A percentile compares a stretch with the other conserved stretches of the same genome.
Evolutionary conservation across 768 basidiomycete species (phyloP).

Genomic region (Hemileccinum rubropunctum): DNA sequence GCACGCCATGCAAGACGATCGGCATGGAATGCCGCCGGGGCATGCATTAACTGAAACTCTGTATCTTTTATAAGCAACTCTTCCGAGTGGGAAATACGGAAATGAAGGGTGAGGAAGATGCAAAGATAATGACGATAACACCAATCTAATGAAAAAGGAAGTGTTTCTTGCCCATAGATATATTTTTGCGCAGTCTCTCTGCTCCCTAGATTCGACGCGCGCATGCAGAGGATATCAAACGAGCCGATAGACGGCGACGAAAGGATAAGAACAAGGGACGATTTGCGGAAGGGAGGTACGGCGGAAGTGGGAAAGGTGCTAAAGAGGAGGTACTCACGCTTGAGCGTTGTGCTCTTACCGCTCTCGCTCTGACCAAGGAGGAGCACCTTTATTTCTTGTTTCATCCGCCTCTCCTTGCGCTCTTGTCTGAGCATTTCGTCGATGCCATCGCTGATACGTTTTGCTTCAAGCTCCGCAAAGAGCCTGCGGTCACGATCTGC

Average conservation of each 20-base stretch:
- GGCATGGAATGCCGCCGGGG: slow-evolving; percentile 70
- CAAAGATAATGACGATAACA: slow-evolving; percentile 1
- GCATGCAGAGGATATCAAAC: neutral
- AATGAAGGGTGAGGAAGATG: slow-evolving; percentile 1
- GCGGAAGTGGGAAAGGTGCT: slow-evolving; percentile 6
- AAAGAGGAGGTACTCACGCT: slow-evolving; percentile 58
- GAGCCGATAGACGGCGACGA: neutral
- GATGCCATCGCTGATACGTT: slow-evolving; percentile 70
- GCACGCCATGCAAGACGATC: slow-evolving; percentile 85
- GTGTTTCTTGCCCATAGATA: neutral
- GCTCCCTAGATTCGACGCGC: slow-evolving; percentile 1
- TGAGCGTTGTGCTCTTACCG: slow-evolving; percentile 84
- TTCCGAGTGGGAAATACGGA: slow-evolving; percentile 1
- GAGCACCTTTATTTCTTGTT: slow-evolving; percentile 69
- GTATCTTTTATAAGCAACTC: slow-evolving; percentile 22
- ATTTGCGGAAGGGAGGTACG: neutral
- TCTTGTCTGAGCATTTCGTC: slow-evolving; percentile 76
- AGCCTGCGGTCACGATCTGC: slow-evolving; percentile 64
- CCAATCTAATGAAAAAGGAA: slow-evolving; percentile 5
- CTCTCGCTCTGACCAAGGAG: slow-evolving; percentile 88
- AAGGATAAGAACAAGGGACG: neutral
- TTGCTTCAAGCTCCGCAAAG: slow-evolving; percentile 66
- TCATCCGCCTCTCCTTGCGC: slow-evolving; percentile 56
- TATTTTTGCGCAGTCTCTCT: neutral
- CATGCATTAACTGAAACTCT: slow-evolving; percentile 85